Evolutionary conservation across 1,139 yeast species (phyloP).

Genomic region (Nadsonia starkeyi-henricii): DNA sequence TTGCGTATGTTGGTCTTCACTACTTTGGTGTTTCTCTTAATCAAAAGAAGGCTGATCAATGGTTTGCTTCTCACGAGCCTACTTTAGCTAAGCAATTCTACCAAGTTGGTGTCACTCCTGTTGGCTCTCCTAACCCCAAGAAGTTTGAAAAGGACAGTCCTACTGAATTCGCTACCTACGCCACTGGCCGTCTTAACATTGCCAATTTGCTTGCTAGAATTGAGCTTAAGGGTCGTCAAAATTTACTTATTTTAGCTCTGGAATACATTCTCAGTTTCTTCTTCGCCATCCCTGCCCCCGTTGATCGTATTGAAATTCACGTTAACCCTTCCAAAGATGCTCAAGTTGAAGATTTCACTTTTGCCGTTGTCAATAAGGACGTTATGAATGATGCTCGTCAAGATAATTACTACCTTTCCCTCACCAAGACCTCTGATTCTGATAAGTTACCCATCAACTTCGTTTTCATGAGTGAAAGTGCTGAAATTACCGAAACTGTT

Average conservation of each 20-base stretch:
- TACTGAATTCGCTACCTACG: constrained; percentile 62
- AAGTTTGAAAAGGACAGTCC: constrained; percentile 52
- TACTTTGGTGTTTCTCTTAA: constrained; percentile 49
- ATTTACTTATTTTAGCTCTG: constrained; percentile 47
- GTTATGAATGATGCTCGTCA: constrained; percentile 69
- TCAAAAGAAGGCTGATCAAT: constrained; percentile 36
- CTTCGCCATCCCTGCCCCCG: constrained; percentile 35
- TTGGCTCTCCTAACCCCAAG: constrained; percentile 17
- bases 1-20: constrained; percentile 25
- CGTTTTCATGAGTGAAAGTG: constrained; percentile 82
- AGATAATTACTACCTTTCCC: constrained; percentile 65
- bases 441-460: constrained; percentile 52
- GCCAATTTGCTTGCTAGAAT: constrained; percentile 48
- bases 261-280: constrained; percentile 47
- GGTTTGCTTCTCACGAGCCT: constrained; percentile 34
- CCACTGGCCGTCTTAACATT: constrained; percentile 77
- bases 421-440: constrained; percentile 70
- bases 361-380: constrained; percentile 74
- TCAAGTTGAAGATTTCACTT: constrained; percentile 45
- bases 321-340: constrained; percentile 43
- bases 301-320: constrained; percentile 32
- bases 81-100: constrained; percentile 54
- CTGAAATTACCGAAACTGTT: constrained; percentile 61
- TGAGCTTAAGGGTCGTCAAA: constrained; percentile 68
- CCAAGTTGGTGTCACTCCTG: constrained; percentile 59